Evolutionary conservation across 1,139 yeast genomes (phyloP).

Genomic region (Diutina sp.): DNA sequence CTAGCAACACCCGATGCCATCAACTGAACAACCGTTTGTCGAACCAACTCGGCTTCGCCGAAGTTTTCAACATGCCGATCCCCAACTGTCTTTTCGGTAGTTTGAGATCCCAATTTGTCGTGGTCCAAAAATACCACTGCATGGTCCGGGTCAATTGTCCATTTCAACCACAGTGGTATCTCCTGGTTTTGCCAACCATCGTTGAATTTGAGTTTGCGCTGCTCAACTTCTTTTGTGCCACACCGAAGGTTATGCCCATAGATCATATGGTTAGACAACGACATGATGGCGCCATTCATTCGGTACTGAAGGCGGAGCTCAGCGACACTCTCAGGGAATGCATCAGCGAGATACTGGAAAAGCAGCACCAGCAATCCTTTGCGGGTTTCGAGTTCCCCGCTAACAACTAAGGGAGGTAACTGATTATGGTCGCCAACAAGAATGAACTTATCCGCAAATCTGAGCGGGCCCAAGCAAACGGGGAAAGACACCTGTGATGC

Average conservation of each 20-base stretch:
- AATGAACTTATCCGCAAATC: slow-evolving; percentile 66
- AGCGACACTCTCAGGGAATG: slow-evolving; percentile 58
- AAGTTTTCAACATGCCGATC: slow-evolving; percentile 42
- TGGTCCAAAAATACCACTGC: slow-evolving; percentile 4
- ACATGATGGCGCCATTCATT: slow-evolving; percentile 86
- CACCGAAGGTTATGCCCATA: slow-evolving; percentile 68
- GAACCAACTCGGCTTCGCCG: slow-evolving; percentile 55
- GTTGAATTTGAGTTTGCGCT: slow-evolving; percentile 39
- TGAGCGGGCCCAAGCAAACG: slow-evolving; percentile 74
- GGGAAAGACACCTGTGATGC: slow-evolving; percentile 95
- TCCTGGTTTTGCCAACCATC: slow-evolving; percentile 6
- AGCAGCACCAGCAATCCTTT: slow-evolving; percentile 67
- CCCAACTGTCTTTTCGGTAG: neutral
- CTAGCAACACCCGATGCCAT: slow-evolving; percentile 47
- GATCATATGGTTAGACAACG: slow-evolving; percentile 64
- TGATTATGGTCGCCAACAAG: slow-evolving; percentile 94
- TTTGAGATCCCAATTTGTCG: neutral
- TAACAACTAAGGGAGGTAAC: slow-evolving; percentile 71
- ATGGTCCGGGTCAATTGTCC: neutral
- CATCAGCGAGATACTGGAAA: slow-evolving; percentile 59
- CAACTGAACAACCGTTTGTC: slow-evolving; percentile 50
- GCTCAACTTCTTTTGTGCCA: slow-evolving; percentile 55
- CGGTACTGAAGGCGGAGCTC: slow-evolving; percentile 78
- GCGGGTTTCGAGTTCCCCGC: slow-evolving; percentile 39
- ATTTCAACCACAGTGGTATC: slow-evolving; percentile 6